Percentiles rank a stretch among this genome's conserved stretches.
These are phyloP conservation scores for Pluteus cervinus DNA, from an alignment of 768 basidiomycete genomes.

Conservation along the genomic window DNA sequence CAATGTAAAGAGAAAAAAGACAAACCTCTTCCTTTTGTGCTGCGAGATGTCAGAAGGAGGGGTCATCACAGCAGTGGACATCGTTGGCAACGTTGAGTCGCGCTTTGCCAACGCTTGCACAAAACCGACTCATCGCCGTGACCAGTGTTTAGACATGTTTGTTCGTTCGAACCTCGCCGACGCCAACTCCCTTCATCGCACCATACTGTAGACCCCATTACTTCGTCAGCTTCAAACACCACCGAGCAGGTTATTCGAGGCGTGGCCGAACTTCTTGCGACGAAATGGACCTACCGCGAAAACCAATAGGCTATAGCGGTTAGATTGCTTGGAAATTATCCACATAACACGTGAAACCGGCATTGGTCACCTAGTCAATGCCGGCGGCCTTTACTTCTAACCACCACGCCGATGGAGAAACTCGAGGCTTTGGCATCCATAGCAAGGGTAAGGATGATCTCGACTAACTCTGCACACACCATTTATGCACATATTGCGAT, in stretches of 20 bases:
- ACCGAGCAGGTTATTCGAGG: no score
- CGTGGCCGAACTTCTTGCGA: no score
- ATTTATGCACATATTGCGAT: slow-evolving; percentile 6
- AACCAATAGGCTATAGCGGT: no score
- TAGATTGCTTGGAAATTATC: no score
- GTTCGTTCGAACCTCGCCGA: no score
- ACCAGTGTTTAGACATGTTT: slow-evolving; percentile 16
- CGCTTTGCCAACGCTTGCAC: slow-evolving; percentile 2
- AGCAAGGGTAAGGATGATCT: slow-evolving; percentile 33
- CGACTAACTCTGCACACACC: not conserved
- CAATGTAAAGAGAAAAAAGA: slow-evolving; percentile 3
- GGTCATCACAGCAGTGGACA: slow-evolving; percentile 36
- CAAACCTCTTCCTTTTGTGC: slow-evolving; percentile 47
- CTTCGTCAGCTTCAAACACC: no score
- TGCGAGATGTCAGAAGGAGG: slow-evolving; percentile 22
- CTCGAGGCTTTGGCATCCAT: slow-evolving; percentile 22
- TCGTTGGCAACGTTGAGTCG: slow-evolving; percentile 14
- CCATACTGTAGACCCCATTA: no score
- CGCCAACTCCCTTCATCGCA: no score
- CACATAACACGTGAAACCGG: no score
- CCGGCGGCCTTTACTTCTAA: not conserved
- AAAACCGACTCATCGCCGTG: no score
- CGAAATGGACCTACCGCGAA: no score
- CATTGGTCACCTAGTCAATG: not conserved
- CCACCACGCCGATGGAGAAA: slow-evolving; percentile 9